Conservation (phyloP, 345 rosid species). For the Salix dunnii region DNA sequence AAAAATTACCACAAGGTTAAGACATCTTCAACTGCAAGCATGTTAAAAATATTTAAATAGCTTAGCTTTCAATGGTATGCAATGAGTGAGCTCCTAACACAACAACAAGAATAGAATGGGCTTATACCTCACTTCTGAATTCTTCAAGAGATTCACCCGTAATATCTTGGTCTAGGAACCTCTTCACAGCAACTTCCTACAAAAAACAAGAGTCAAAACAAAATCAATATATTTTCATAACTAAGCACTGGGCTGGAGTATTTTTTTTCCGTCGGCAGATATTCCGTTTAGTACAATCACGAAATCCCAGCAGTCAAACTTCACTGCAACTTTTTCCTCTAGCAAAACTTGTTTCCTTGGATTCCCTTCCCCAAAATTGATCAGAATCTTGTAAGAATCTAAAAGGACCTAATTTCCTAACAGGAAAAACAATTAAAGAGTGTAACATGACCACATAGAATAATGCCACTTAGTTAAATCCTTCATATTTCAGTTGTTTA, state of each 20-base stretch:
- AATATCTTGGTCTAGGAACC: conserved; percentile 81
- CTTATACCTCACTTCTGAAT: conserved; percentile 78
- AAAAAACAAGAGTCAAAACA: conserved; percentile 21
- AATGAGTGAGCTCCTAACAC: background rate
- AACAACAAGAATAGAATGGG: conserved; percentile 5
- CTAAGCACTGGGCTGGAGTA: background rate
- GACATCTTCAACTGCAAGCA: conserved; percentile 4
- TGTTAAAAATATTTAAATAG: background rate
- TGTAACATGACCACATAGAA: background rate
- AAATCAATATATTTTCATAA: conserved; percentile 6
- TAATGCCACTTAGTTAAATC: background rate
- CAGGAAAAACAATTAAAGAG: background rate
- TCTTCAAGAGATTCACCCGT: conserved; percentile 77
- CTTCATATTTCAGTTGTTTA: background rate
- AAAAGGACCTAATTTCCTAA: background rate
- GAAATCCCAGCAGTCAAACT: background rate
- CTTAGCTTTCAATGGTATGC: conserved; percentile 7
- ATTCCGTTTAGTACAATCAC: background rate
- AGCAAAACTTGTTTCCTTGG: background rate
- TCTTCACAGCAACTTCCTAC: conserved; percentile 95
- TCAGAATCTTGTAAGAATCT: background rate
- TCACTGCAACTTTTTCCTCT: background rate
- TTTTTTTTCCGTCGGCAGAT: background rate
- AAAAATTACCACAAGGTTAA: conserved; percentile 6
- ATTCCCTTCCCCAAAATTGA: conserved; percentile 5